phyloP scores from a whole-genome alignment of 1,139 yeast genomes.

The Nematodospora anomalae region DNA sequence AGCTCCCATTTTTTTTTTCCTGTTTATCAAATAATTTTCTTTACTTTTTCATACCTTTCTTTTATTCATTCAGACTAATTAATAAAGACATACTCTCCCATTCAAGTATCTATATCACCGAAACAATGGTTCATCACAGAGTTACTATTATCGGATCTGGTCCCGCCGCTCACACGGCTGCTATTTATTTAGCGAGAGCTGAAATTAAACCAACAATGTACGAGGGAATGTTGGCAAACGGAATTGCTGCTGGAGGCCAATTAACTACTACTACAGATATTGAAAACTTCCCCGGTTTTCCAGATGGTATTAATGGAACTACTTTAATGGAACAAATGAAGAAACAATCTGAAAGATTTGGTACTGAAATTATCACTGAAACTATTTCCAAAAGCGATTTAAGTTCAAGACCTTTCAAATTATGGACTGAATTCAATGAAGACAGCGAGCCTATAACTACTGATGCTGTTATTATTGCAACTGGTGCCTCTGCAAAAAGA shows the following conservation, averaged over 20 bases:
- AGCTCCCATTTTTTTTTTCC: too few species aligned
- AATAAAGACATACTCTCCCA: too few species aligned
- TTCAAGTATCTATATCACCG: too few species aligned
- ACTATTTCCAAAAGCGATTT: slow-evolving; percentile 90
- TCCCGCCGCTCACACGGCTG: slow-evolving; percentile 99
- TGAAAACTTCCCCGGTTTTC: slow-evolving; percentile 98
- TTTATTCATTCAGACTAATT: too few species aligned
- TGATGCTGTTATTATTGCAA: slow-evolving; percentile 89
- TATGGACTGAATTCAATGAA: slow-evolving; percentile 95
- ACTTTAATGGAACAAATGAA: slow-evolving; percentile 93
- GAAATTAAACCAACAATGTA: slow-evolving; percentile 90
- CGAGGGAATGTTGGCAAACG: slow-evolving; percentile 97
- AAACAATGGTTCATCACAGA: slow-evolving; percentile 77
- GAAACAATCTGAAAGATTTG: slow-evolving; percentile 80
- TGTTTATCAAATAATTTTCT: too few species aligned
- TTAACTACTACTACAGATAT: slow-evolving; percentile 96
- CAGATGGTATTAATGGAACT: slow-evolving; percentile 86
- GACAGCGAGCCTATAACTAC: slow-evolving; percentile 87
- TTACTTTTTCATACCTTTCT: too few species aligned
- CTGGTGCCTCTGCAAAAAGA: slow-evolving; percentile 98
- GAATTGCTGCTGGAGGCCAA: slow-evolving; percentile 98
- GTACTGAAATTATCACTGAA: slow-evolving; percentile 92
- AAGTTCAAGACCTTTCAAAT: slow-evolving; percentile 83
- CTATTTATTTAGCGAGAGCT: slow-evolving; percentile 93
- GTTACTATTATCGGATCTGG: slow-evolving; percentile 97